phyloP scores from a whole-genome alignment of 106 monocot genomes.

The Dendrobium catenatum region DNA sequence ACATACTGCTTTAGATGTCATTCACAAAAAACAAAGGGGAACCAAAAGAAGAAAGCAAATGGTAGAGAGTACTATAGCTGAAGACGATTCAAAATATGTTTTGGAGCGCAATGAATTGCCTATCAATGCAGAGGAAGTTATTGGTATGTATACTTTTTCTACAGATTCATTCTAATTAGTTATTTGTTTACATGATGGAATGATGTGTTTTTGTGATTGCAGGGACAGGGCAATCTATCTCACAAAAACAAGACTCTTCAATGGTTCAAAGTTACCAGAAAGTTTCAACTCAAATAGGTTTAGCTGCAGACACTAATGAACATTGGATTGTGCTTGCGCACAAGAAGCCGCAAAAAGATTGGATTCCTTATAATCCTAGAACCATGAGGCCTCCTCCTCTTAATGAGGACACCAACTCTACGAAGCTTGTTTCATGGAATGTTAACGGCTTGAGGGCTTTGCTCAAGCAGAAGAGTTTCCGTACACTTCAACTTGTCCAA shows the following conservation, averaged over 20 bases:
- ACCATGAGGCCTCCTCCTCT: constrained; percentile 70
- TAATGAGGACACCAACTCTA: constrained; percentile 28
- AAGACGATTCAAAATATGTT: constrained; percentile 24
- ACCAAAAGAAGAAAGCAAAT: constrained; percentile 26
- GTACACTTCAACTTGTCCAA: constrained; percentile 59
- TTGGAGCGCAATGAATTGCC: constrained; percentile 17
- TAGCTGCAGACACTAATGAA: constrained; percentile 22
- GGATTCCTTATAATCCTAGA: constrained; percentile 83
- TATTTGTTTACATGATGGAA: background rate
- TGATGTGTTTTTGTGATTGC: background rate
- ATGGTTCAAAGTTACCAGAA: constrained; percentile 3
- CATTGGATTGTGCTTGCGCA: constrained; percentile 89
- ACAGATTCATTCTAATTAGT: background rate
- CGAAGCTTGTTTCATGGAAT: constrained; percentile 95
- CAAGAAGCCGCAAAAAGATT: constrained; percentile 76
- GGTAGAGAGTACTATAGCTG: background rate
- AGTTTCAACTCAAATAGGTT: constrained; percentile 8
- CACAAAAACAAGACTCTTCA: constrained; percentile 9
- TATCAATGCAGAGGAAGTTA: constrained; percentile 10
- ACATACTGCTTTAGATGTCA: constrained; percentile 18
- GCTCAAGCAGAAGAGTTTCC: constrained; percentile 54
- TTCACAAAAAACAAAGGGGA: constrained; percentile 28
- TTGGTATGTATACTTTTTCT: constrained; percentile 23
- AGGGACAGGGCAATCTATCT: constrained; percentile 18
- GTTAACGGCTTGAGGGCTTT: constrained; percentile 93